These are phyloP conservation scores for Xylaria acuta DNA, from an alignment of 495 filamentous ascomycete genomes.

Conservation along the genomic window DNA sequence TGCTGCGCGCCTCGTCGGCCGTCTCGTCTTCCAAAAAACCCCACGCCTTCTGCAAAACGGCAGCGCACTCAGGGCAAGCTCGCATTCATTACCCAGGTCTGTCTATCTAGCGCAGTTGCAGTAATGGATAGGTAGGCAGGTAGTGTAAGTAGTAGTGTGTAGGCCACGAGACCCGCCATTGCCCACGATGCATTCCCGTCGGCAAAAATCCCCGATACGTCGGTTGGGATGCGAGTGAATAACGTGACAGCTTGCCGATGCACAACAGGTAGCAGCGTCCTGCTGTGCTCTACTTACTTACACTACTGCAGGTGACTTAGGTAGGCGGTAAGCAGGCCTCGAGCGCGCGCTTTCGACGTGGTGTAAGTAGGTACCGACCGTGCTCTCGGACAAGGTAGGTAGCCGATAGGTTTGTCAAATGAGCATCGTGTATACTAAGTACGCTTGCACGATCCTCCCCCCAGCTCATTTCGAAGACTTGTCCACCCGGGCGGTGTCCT, in stretches of 20 bases:
- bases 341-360: background rate
- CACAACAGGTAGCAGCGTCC: background rate
- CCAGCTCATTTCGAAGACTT: background rate
- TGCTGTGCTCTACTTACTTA: background rate
- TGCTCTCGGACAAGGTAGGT: background rate
- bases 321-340: background rate
- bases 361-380: slow-evolving; percentile 15
- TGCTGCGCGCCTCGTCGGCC: slow-evolving; percentile 8
- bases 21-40: background rate
- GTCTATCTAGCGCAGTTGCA: background rate
- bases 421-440: slow-evolving; percentile 6
- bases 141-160: no score
- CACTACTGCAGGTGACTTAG: slow-evolving; percentile 15
- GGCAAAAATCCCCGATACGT: slow-evolving; percentile 5
- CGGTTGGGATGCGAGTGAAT: background rate
- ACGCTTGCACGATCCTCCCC: background rate
- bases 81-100: background rate
- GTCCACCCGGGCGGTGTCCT: slow-evolving; percentile 14
- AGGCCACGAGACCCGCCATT: background rate
- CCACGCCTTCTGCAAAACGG: slow-evolving; percentile 15
- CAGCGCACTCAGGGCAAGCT: background rate
- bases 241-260: slow-evolving; percentile 19
- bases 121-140: slow-evolving; percentile 3
- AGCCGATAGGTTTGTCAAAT: slow-evolving; percentile 6
- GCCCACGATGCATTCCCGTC: background rate